Evolutionary conservation across 805 yeast species (phyloP).

Genomic region (Saccharomyces paradoxus): DNA sequence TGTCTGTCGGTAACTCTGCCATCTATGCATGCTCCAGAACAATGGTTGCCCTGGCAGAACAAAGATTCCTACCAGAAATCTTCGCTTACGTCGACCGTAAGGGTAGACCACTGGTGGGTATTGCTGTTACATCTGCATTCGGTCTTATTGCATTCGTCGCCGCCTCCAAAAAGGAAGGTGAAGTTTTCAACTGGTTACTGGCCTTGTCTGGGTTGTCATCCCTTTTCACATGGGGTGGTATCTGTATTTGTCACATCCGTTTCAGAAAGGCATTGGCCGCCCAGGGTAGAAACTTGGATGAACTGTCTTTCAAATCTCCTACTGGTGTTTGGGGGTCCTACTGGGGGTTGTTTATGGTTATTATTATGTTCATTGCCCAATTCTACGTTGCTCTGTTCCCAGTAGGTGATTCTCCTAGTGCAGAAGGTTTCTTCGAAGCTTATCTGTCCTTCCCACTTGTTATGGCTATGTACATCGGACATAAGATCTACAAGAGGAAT

Average conservation of each 20-base stretch:
- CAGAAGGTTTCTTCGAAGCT: conserved; percentile 52
- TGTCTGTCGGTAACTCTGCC: conserved; percentile 69
- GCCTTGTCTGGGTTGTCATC: conserved; percentile 59
- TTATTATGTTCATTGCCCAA: conserved; percentile 60
- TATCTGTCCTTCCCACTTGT: conserved; percentile 61
- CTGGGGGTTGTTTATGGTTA: conserved; percentile 51
- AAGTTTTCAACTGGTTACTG: conserved; percentile 56
- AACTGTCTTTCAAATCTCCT: conserved; percentile 58
- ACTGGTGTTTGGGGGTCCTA: conserved; percentile 61
- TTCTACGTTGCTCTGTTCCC: conserved; percentile 82
- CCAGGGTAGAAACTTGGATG: conserved; percentile 64
- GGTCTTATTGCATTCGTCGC: conserved; percentile 55
- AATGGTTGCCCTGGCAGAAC: conserved; percentile 52
- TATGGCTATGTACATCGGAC: conserved; percentile 46
- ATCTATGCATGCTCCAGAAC: conserved; percentile 65
- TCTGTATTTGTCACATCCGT: conserved; percentile 51
- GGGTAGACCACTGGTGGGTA: conserved; percentile 60
- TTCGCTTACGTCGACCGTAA: conserved; percentile 54
- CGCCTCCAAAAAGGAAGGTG: conserved; percentile 43
- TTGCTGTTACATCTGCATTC: conserved; percentile 41
- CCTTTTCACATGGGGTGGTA: conserved; percentile 55
- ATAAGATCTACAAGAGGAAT: conserved; percentile 45
- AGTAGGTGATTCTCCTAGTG: conserved; percentile 43
- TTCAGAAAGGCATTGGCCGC: conserved; percentile 54
- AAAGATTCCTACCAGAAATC: conserved; percentile 53